These are phyloP conservation scores for Salix viminalis DNA, from an alignment of 345 rosid species.

Conservation along the genomic window DNA sequence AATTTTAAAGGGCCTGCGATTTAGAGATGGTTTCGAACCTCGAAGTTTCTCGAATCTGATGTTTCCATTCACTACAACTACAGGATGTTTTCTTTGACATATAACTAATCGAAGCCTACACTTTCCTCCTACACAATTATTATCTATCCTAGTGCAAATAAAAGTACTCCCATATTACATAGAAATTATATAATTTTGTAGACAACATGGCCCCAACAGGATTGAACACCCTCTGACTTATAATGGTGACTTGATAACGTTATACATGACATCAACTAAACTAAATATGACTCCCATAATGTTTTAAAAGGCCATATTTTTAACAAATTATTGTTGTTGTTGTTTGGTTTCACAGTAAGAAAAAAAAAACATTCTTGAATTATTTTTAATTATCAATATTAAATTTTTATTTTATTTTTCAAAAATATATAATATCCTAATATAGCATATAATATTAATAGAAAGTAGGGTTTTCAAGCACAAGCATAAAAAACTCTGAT, in stretches of 20 bases:
- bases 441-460: no score
- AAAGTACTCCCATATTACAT: not conserved
- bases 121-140: not conserved
- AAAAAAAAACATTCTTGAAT: no score
- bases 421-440: no score
- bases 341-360: no score
- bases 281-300: not conserved
- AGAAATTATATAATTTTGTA: not conserved
- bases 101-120: not conserved
- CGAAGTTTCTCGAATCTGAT: slow-evolving; percentile 9
- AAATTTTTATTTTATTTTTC: no score
- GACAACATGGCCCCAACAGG: not conserved
- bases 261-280: not conserved
- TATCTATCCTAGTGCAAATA: not conserved
- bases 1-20: no score
- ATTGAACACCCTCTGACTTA: not conserved
- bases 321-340: not conserved
- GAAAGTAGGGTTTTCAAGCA: no score
- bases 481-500: no score
- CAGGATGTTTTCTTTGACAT: not conserved
- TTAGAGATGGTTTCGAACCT: not conserved
- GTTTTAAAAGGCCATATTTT: not conserved
- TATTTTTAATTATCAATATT: not conserved
- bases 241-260: not conserved
- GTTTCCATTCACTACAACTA: not conserved